Percentiles rank a stretch among this genome's conserved stretches.
These are phyloP conservation scores for Cladosporium sp. DNA, from an alignment of 2,329 filamentous ascomycete genomes.

Conservation along the genomic window DNA sequence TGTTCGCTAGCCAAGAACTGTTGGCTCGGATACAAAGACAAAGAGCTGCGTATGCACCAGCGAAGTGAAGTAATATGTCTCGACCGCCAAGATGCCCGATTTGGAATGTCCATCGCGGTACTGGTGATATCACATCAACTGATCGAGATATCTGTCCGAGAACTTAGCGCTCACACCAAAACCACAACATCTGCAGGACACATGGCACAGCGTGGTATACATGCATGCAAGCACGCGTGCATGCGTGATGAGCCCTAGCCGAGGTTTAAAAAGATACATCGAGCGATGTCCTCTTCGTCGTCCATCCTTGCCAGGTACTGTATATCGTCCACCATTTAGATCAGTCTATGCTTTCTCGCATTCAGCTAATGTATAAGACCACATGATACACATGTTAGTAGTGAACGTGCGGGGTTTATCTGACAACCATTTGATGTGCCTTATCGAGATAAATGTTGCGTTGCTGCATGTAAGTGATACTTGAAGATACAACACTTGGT, in stretches of 20 bases:
- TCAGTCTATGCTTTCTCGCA: not conserved
- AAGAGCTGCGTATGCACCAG: not conserved
- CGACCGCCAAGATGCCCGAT: not conserved
- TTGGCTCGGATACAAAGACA: not conserved
- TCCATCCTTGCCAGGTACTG: not conserved
- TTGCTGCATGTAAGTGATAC: not conserved
- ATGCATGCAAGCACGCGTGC: not conserved
- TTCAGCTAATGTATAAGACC: not conserved
- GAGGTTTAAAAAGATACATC: not conserved
- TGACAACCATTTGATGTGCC: not conserved
- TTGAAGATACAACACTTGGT: not conserved
- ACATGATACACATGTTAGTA: not conserved
- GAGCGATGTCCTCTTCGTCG: not conserved
- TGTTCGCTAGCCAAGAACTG: not conserved
- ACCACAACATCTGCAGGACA: not conserved
- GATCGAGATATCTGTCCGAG: not conserved
- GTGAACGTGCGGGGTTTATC: not conserved
- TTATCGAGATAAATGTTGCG: not conserved
- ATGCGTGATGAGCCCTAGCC: not conserved
- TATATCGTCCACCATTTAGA: not conserved
- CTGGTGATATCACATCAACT: not conserved
- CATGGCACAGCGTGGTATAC: not conserved
- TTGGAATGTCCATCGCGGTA: not conserved
- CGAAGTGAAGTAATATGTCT: not conserved
- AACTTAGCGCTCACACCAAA: not conserved